Base-by-base conservation (phyloP, 495 filamentous ascomycete species). In the Achaetomiella virescens region DNA sequence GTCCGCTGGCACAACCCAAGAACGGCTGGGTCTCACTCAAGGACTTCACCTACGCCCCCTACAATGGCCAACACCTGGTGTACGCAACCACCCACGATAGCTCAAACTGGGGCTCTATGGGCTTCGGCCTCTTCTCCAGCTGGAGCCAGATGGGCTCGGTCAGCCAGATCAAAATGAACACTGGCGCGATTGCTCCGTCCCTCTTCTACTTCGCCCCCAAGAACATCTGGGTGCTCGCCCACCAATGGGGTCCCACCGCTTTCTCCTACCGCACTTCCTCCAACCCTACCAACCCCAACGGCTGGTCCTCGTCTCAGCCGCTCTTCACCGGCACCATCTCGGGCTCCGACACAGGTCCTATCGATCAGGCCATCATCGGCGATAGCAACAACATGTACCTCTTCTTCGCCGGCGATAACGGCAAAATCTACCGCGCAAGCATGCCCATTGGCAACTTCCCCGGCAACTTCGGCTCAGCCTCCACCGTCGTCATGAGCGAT, bases 361-460 rank as follows among this genome's bases (percentile, higher is more conserved):
- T 86, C 64, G 83, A 84, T 62, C 80, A 82, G 65, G 75, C 80
- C 0, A 48, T 85, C 56, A 84, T 85, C 59, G 79, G 76, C 54
- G 83, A 85, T 68, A 65, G 59, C 47, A 66, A 60, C 3, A 72
- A 75, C 60, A 83, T 84, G 78, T 84, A 83, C 57, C 73, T 85
- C 0, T 86, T 85, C 76, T 86, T 84, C 48, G 72, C 77, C 82
- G 81, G n/a, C 6, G 83, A 86, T 60, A 81, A 86, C 54, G 83
- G 82, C 66, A 78, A 77, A 42, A 80, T 86, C 63, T 86, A 84
- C 70, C 75, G 81, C 8, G 59, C 80, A 27, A 75, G 70, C 49
- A 85, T 83, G 78, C 70, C 82, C 20, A 76, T 84, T 53, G 69
- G 55, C 25, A 73, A 78, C 36, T 86, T 86, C 72, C 83, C 81